Evolutionary conservation across 352 stramenopile genomes (phyloP).

Genomic region (Globisporangium iwayamae): DNA sequence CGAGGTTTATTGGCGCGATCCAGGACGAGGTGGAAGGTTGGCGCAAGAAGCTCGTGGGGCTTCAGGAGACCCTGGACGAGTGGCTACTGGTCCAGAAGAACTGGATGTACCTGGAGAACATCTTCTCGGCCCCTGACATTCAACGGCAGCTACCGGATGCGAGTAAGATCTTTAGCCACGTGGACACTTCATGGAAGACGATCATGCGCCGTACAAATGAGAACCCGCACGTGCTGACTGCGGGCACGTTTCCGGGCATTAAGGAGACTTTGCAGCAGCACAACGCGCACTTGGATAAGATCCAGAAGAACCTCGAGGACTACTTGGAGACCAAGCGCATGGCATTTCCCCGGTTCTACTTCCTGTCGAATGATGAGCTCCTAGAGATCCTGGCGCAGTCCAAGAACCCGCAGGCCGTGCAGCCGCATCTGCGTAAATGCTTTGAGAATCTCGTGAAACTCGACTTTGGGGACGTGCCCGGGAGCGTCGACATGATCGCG

Average conservation of each 20-base stretch:
- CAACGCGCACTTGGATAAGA: constrained; percentile 85
- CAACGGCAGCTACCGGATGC: constrained; percentile 87
- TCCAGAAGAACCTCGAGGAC: constrained; percentile 91
- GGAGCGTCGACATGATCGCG: constrained; percentile 91
- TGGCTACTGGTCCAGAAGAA: constrained; percentile 88
- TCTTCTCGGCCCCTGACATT: constrained; percentile 89
- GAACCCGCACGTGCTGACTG: constrained; percentile 82
- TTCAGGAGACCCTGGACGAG: constrained; percentile 87
- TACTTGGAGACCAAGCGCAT: constrained; percentile 93
- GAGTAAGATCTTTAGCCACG: constrained; percentile 88
- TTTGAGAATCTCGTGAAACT: constrained; percentile 90
- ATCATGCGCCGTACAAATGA: constrained; percentile 90
- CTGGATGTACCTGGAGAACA: constrained; percentile 88
- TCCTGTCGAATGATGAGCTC: constrained; percentile 94
- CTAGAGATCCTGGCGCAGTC: constrained; percentile 94
- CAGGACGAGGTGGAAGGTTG: constrained; percentile 88
- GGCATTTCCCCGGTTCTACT: constrained; percentile 94
- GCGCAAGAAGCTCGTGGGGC: constrained; percentile 75
- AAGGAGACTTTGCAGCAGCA: constrained; percentile 83
- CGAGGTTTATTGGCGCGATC: constrained; percentile 88
- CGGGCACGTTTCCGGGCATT: constrained; percentile 73
- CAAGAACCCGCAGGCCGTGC: constrained; percentile 93
- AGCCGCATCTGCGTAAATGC: constrained; percentile 93
- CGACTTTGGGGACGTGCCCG: constrained; percentile 73
- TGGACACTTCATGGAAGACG: constrained; percentile 89